Evolutionary conservation across 306 rosid species (phyloP).

Genomic region (Vicia faba): DNA sequence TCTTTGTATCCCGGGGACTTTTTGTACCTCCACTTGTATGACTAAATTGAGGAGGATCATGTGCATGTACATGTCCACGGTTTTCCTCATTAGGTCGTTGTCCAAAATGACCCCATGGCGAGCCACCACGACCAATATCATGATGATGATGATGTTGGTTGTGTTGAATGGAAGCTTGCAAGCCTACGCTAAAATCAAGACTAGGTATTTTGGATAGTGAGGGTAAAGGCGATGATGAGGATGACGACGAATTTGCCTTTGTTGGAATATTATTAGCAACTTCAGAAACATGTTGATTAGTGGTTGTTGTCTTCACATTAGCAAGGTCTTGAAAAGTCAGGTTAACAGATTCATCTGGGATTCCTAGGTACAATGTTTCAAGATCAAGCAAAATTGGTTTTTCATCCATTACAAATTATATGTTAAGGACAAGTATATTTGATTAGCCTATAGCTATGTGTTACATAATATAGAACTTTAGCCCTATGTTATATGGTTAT

Average conservation of each 20-base stretch:
- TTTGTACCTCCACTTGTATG: slow-evolving; percentile 32
- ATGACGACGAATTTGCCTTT: background rate
- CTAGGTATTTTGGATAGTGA: slow-evolving; percentile 55
- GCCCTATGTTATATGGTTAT: background rate
- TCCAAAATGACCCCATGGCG: slow-evolving; percentile 30
- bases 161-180: slow-evolving; percentile 44
- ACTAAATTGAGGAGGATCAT: slow-evolving; percentile 24
- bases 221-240: background rate
- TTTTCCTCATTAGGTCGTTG: background rate
- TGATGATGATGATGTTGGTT: background rate
- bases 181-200: slow-evolving; percentile 65
- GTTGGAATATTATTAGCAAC: slow-evolving; percentile 18
- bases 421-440: background rate
- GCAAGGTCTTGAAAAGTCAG: slow-evolving; percentile 77
- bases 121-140: background rate
- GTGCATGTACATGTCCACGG: background rate
- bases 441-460: background rate
- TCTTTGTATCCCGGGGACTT: slow-evolving; percentile 8
- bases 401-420: slow-evolving; percentile 45
- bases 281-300: background rate
- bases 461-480: slow-evolving; percentile 13
- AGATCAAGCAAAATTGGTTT: slow-evolving; percentile 66
- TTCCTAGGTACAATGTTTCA: slow-evolving; percentile 70
- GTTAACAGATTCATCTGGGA: slow-evolving; percentile 90
- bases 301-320: slow-evolving; percentile 33